These are phyloP conservation scores for Trichoderma sp. DNA, from an alignment of 2,329 filamentous ascomycete genomes.

Conservation along the genomic window DNA sequence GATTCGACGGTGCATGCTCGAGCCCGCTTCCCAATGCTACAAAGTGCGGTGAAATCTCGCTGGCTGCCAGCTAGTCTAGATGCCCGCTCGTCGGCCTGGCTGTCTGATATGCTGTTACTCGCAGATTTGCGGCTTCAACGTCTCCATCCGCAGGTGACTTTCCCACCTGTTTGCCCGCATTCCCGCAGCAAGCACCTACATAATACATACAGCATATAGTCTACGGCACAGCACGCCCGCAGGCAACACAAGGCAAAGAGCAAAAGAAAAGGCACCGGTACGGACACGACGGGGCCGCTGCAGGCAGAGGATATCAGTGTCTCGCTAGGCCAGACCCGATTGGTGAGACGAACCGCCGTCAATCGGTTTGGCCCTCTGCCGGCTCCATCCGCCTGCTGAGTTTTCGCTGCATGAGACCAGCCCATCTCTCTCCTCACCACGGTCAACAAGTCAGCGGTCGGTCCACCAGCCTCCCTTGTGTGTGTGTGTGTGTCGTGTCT, in stretches of 20 bases:
- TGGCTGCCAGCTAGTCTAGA: not conserved
- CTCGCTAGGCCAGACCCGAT: constrained; percentile 10
- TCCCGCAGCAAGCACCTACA: constrained; percentile 14
- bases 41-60: constrained; percentile 22
- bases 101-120: not conserved
- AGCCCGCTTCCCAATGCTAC: constrained; percentile 15
- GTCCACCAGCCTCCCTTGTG: constrained; percentile 8
- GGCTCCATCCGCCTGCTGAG: constrained; percentile 18
- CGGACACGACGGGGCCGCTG: constrained; percentile 13
- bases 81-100: not conserved
- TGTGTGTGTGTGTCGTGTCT: constrained; percentile 14
- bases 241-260: not conserved
- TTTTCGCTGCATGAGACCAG: constrained; percentile 17
- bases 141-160: constrained; percentile 1
- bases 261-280: not conserved
- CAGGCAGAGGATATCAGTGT: constrained; percentile 12
- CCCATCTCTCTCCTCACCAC: constrained; percentile 11
- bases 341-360: constrained; percentile 7
- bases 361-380: not conserved
- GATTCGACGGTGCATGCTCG: constrained; percentile 18
- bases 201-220: constrained; percentile 13
- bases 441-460: constrained; percentile 18
- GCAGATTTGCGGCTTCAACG: not conserved
- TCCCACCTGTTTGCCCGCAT: constrained; percentile 18
- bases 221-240: not conserved